A percentile compares a stretch with the other conserved stretches of the same genome.
Conservation (phyloP, 192 early-diverging fungal genomes). For the Coemansia javaensis region DNA sequence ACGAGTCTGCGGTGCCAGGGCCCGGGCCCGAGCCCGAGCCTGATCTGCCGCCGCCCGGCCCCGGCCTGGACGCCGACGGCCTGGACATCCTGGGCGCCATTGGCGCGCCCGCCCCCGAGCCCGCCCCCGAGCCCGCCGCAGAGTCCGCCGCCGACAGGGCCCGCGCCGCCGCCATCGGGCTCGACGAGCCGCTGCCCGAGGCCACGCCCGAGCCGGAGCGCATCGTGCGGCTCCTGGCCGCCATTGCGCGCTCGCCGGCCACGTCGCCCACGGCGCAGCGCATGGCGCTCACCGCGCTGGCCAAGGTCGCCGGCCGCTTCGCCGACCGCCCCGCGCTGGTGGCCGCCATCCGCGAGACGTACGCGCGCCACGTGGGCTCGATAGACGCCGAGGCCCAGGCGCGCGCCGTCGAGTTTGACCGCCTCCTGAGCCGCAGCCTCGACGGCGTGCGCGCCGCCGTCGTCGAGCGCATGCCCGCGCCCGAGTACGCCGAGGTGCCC, state of each 20-base stretch:
- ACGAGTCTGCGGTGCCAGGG: too few species aligned
- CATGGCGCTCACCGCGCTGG: slow-evolving; percentile 80
- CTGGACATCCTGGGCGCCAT: slow-evolving; percentile 44
- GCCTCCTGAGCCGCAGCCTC: slow-evolving; percentile 66
- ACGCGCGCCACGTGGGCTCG: slow-evolving; percentile 61
- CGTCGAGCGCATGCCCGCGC: slow-evolving; percentile 92
- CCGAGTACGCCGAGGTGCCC: slow-evolving; percentile 54
- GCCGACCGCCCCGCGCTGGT: slow-evolving; percentile 19
- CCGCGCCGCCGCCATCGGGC: slow-evolving; percentile 3
- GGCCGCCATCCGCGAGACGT: slow-evolving; percentile 54
- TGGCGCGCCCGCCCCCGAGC: slow-evolving; percentile 12
- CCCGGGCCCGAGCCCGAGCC: neutral
- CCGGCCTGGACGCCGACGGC: slow-evolving; percentile 32
- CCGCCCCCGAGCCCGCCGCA: neutral
- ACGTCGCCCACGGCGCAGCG: slow-evolving; percentile 74
- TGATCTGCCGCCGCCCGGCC: neutral
- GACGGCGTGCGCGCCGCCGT: slow-evolving; percentile 67
- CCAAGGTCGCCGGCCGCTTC: slow-evolving; percentile 86
- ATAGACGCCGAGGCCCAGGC: slow-evolving; percentile 92
- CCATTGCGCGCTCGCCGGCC: slow-evolving; percentile 74
- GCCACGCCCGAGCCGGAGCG: slow-evolving; percentile 58
- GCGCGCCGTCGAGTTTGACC: slow-evolving; percentile 86
- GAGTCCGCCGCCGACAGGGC: neutral
- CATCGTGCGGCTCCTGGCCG: slow-evolving; percentile 69
- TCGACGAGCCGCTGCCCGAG: slow-evolving; percentile 27